A percentile compares a stretch with the other conserved stretches of the same genome.
These are phyloP conservation scores for Vitellaria paradoxa DNA, from an alignment of 179 eudicot species.

Conservation along the genomic window DNA sequence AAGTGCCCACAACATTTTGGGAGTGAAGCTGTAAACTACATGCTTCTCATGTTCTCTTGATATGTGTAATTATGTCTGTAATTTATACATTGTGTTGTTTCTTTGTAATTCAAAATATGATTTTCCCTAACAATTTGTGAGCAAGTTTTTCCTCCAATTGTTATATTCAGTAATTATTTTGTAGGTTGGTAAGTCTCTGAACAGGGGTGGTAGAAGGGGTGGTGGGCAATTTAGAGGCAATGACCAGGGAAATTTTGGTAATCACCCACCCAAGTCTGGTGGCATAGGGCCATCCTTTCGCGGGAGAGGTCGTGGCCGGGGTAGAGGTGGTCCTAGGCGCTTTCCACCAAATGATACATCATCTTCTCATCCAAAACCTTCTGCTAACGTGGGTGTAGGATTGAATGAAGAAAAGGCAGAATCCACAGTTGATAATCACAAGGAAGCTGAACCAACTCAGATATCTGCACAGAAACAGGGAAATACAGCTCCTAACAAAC, in stretches of 20 bases:
- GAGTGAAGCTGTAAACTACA: neutral
- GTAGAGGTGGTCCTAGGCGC: constrained; percentile 16
- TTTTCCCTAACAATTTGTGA: neutral
- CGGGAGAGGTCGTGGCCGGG: constrained; percentile 27
- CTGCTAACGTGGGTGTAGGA: neutral
- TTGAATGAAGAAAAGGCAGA: constrained; percentile 10
- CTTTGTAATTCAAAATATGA: neutral
- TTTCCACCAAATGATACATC: constrained; percentile 16
- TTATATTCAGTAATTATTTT: constrained; percentile 12
- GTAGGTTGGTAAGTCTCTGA: constrained; percentile 26
- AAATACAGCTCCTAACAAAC: constrained; percentile 16
- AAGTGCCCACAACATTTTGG: neutral
- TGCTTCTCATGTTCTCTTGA: neutral
- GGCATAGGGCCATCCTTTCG: constrained; percentile 12
- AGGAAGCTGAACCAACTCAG: constrained; percentile 12
- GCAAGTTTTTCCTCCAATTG: neutral
- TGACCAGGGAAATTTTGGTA: constrained; percentile 18
- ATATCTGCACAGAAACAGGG: constrained; percentile 15
- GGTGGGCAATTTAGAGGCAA: constrained; percentile 19
- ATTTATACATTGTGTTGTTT: neutral
- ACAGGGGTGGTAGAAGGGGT: constrained; percentile 31
- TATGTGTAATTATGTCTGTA: too few relatives aligned
- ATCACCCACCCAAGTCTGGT: constrained; percentile 16
- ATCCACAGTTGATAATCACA: constrained; percentile 14
- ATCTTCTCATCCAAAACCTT: constrained; percentile 15